Evolutionary conservation across 2,329 filamentous ascomycete species (phyloP).

Genomic region (Talaromyces amestolkiae): DNA sequence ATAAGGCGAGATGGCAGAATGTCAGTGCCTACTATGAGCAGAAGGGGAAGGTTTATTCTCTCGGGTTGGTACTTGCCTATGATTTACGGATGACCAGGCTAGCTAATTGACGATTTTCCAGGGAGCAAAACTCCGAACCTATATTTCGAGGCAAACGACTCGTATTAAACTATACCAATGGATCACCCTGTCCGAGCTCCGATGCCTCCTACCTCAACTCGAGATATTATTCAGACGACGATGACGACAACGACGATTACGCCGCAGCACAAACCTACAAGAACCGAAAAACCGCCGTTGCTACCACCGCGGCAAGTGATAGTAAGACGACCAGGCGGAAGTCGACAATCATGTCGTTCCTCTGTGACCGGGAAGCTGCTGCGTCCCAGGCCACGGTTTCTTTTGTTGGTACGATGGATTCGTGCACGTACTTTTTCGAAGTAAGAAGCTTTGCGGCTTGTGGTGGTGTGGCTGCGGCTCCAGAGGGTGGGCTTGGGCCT

Average conservation of each 20-base stretch:
- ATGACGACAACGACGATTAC: constrained; percentile 18
- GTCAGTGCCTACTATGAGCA: constrained; percentile 51
- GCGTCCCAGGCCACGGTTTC: constrained; percentile 67
- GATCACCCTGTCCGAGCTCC: constrained; percentile 62
- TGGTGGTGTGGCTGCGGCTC: constrained; percentile 61
- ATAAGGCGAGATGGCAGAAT: constrained; percentile 43
- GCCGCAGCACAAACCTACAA: constrained; percentile 22
- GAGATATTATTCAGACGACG: constrained; percentile 17
- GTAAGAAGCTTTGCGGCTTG: constrained; percentile 83
- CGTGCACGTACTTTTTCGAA: constrained; percentile 95
- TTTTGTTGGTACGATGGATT: constrained; percentile 84
- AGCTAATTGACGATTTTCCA: constrained; percentile 20
- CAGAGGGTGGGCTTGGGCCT: constrained; percentile 62
- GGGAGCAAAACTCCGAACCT: constrained; percentile 46
- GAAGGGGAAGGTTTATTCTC: constrained; percentile 45
- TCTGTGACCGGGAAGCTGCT: constrained; percentile 81
- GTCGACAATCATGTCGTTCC: constrained; percentile 85
- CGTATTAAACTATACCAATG: constrained; percentile 72
- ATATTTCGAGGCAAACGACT: constrained; percentile 58
- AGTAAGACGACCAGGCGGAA: constrained; percentile 49
- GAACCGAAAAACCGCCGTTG: background rate
- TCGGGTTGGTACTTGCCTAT: constrained; percentile 39
- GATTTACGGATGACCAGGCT: no score
- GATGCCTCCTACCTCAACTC: constrained; percentile 21
- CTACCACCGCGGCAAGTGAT: constrained; percentile 18